Conservation (phyloP, 257 asterid genomes). For the Coffea canephora region DNA sequence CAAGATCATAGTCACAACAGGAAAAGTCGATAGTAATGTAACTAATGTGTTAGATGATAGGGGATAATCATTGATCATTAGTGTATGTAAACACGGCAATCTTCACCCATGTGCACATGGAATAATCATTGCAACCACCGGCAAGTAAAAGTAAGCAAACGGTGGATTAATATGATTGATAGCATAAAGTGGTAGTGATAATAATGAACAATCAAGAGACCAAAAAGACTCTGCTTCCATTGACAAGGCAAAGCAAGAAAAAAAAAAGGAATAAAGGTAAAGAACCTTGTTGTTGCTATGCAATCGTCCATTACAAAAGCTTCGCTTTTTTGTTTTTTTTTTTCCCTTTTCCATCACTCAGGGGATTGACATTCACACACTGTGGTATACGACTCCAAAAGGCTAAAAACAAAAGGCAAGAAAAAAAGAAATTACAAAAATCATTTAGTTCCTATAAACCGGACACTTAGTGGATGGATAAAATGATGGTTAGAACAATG, state of each 20-base stretch:
- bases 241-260: conserved; percentile 40
- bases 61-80: conserved; percentile 21
- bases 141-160: conserved; percentile 3
- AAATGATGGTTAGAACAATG: conserved; percentile 30
- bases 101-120: conserved; percentile 26
- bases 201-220: conserved; percentile 30
- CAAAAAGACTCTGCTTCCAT: conserved; percentile 38
- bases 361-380: conserved; percentile 69
- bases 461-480: conserved; percentile 22
- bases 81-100: conserved; percentile 16
- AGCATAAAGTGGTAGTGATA: conserved; percentile 7
- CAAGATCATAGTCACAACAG: not conserved
- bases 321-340: conserved; percentile 12
- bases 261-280: conserved; percentile 19
- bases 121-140: conserved; percentile 14
- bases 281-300: conserved; percentile 38
- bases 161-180: conserved; percentile 8
- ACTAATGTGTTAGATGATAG: conserved; percentile 3
- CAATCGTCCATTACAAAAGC: conserved; percentile 54
- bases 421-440: conserved; percentile 26
- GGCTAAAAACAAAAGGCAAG: conserved; percentile 18
- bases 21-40: no score
- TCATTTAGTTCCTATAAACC: conserved; percentile 41
- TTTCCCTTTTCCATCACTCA: conserved; percentile 36
- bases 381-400: conserved; percentile 43